These are phyloP conservation scores for Quercus tomentella DNA, from an alignment of 331 rosid genomes.

Conservation along the genomic window DNA sequence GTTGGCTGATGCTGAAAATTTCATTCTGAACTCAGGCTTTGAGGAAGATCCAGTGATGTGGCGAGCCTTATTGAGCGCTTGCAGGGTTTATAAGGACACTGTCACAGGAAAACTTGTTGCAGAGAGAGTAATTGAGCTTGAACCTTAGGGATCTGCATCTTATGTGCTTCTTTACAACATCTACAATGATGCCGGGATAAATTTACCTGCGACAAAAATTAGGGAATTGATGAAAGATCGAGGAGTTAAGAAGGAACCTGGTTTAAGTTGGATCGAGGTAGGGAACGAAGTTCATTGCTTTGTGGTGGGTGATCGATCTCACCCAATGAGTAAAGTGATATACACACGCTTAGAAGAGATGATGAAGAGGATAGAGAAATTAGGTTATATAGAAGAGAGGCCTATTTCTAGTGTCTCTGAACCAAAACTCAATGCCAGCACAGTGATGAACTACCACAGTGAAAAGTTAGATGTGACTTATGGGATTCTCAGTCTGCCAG, in stretches of 20 bases:
- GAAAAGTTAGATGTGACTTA: conserved; percentile 62
- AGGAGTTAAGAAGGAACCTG: conserved; percentile 67
- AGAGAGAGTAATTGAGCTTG: conserved; percentile 47
- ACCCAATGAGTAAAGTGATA: conserved; percentile 33
- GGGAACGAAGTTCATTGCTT: conserved; percentile 48
- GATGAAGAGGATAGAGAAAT: conserved; percentile 30
- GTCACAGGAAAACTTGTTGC: conserved; percentile 37
- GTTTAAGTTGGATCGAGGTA: conserved; percentile 59
- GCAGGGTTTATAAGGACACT: conserved; percentile 46
- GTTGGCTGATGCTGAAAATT: conserved; percentile 42
- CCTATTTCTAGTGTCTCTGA: conserved; percentile 13
- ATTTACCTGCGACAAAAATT: conserved; percentile 33
- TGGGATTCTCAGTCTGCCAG: conserved; percentile 42
- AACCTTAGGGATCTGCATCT: conserved; percentile 49
- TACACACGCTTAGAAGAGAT: conserved; percentile 36
- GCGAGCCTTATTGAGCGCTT: conserved; percentile 58
- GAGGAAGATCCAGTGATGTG: conserved; percentile 47
- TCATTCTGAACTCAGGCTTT: conserved; percentile 37
- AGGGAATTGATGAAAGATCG: conserved; percentile 44
- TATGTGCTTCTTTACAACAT: conserved; percentile 63
- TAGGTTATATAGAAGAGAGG: not conserved
- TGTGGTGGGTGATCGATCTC: conserved; percentile 47
- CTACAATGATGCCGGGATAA: conserved; percentile 42
- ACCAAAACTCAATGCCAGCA: not conserved
- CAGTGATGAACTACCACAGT: conserved; percentile 36